Evolutionary conservation across 2,329 filamentous ascomycete genomes (phyloP).

Genomic region (Fusarium nisikadoi): DNA sequence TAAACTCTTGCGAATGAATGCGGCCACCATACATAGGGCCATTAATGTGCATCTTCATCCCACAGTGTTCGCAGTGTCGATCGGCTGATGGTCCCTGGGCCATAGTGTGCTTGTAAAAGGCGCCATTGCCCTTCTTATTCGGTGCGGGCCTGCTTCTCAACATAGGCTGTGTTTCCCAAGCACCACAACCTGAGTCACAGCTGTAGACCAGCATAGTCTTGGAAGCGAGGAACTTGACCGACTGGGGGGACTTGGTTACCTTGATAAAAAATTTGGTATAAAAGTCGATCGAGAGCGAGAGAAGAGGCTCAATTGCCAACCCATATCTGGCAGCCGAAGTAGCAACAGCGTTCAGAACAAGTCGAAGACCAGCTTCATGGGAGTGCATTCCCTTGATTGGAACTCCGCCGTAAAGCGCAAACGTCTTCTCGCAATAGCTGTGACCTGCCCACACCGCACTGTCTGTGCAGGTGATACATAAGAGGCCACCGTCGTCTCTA

Average conservation of each 20-base stretch:
- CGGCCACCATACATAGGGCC: slow-evolving; percentile 96
- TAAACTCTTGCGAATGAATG: slow-evolving; percentile 85
- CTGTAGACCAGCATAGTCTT: slow-evolving; percentile 95
- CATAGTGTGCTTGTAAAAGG: slow-evolving; percentile 82
- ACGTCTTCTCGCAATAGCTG: slow-evolving; percentile 94
- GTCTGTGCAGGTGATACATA: slow-evolving; percentile 97
- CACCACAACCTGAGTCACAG: slow-evolving; percentile 91
- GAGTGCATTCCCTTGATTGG: slow-evolving; percentile 86
- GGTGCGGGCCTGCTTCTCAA: slow-evolving; percentile 73
- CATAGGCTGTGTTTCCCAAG: slow-evolving; percentile 86
- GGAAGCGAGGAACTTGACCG: slow-evolving; percentile 89
- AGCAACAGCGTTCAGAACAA: slow-evolving; percentile 86
- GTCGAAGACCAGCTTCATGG: slow-evolving; percentile 87
- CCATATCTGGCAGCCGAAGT: slow-evolving; percentile 86
- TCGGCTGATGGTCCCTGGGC: slow-evolving; percentile 75
- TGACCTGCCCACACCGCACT: slow-evolving; percentile 94
- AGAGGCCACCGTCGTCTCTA: slow-evolving; percentile 83
- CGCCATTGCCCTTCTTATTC: slow-evolving; percentile 76
- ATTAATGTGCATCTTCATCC: slow-evolving; percentile 83
- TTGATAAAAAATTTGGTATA: slow-evolving; percentile 91
- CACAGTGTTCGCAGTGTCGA: slow-evolving; percentile 82
- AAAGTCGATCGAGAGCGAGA: slow-evolving; percentile 96
- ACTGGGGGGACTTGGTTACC: slow-evolving; percentile 79
- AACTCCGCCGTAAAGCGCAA: slow-evolving; percentile 89
- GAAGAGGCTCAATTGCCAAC: slow-evolving; percentile 85